Evolutionary conservation across 306 rosid genomes (phyloP).

Genomic region (Cucurbita maxima): DNA sequence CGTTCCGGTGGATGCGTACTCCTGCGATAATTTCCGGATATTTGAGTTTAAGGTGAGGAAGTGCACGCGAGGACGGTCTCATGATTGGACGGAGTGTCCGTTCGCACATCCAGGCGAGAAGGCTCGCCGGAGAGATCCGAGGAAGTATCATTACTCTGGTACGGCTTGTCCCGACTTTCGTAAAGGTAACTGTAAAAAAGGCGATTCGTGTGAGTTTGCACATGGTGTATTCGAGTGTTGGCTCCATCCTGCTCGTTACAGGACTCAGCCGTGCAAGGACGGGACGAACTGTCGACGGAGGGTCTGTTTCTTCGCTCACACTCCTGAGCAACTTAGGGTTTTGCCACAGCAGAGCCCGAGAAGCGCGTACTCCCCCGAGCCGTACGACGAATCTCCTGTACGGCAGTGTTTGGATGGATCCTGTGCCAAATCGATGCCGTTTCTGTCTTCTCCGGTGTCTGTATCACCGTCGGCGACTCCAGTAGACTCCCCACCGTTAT

Average conservation of each 20-base stretch:
- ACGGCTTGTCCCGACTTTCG: conserved; percentile 91
- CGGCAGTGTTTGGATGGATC: conserved; percentile 33
- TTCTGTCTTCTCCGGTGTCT: conserved; percentile 30
- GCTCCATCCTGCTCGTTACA: conserved; percentile 92
- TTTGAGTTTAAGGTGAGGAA: conserved; percentile 79
- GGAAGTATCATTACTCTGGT: conserved; percentile 79
- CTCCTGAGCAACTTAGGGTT: conserved; percentile 75
- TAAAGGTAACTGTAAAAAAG: conserved; percentile 67
- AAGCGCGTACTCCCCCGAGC: conserved; percentile 31
- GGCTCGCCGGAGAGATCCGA: conserved; percentile 91
- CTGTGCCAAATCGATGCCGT: conserved; percentile 17
- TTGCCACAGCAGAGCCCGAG: conserved; percentile 53
- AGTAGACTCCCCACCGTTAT: conserved; percentile 57
- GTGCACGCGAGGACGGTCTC: conserved; percentile 88
- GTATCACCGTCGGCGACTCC: conserved; percentile 44
- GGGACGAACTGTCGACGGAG: conserved; percentile 67
- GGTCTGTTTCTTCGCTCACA: conserved; percentile 90
- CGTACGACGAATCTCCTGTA: conserved; percentile 59
- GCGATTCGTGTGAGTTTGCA: conserved; percentile 75
- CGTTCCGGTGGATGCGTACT: conserved; percentile 65
- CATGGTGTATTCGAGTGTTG: conserved; percentile 98
- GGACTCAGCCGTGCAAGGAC: conserved; percentile 95
- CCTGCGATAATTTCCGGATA: conserved; percentile 88
- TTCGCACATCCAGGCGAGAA: conserved; percentile 98
- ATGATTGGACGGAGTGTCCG: conserved; percentile 99